Evolutionary conservation across 139 green algal species (phyloP), one percentile per base, ranked within the genome.

Genomic region (Chlorella vulgaris): DNA sequence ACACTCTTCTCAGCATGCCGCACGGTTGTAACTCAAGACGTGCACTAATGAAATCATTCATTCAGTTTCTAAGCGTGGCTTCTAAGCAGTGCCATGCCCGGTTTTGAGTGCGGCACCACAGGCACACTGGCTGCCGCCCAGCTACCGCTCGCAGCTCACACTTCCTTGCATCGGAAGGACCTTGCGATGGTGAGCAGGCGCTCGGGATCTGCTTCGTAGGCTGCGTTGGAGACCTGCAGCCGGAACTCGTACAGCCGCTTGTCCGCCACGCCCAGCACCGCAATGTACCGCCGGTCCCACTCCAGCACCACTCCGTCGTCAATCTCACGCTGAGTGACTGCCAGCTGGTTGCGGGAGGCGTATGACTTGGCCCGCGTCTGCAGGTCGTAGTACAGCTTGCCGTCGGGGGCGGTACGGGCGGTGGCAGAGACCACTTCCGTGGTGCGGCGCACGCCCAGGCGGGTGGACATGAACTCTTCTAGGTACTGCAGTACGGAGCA

Each of bases 391-490:
- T 92, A 94, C 42, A 84, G 7, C 39, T 84, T 81, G 3, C 89
- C 88, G 60, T 93, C 88, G 2, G 53, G 7, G 7, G 43, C 88
- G n/a, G 47, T 82, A 39, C 90, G 70, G 7, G 76, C 26, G 3
- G 18, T 42, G 8, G 89, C 83, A 8, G 61, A 80, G 6, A 91
- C 38, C 26, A 96, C 74, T 47, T 92, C 80, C 0, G 81, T 80
- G 26, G 89, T 81, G 7, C 94, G 77, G 65, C 86, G 79, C 70
- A 96, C 91, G 68, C 94, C 94, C 28, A 99, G 82, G 7, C 96
- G 89, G 7, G 96, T 99, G 50, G 92, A 97, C 95, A 98, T 98
- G 78, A 98, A 98, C 88, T 99, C 96, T 73, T 93, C 89, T 35
- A 98, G 75, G 81, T 92, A 97, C 86, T 96, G 90, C 53, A 31